A percentile compares a stretch with the other conserved stretches of the same genome.
phyloP scores from a whole-genome alignment of 441 rosid genomes.

The Populus hybrid region DNA sequence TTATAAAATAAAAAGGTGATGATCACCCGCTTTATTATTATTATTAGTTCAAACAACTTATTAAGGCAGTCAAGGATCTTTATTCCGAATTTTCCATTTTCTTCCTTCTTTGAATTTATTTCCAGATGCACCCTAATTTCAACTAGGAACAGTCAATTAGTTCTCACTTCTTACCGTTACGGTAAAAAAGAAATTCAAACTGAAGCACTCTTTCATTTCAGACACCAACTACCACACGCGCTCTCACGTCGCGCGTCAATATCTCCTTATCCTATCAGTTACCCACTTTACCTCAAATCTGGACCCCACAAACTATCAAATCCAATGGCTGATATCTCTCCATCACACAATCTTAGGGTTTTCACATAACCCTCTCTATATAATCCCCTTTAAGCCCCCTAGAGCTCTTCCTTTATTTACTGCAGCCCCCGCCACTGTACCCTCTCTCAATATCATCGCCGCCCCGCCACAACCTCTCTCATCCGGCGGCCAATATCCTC shows the following conservation, averaged over 20 bases:
- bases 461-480: slow-evolving; percentile 42
- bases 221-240: background rate
- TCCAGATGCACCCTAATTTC: too few species aligned
- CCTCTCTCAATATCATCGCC: slow-evolving; percentile 7
- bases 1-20: too few species aligned
- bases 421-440: background rate
- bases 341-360: slow-evolving; percentile 38
- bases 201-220: background rate
- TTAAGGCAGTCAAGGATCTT: background rate
- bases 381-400: background rate
- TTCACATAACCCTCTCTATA: background rate
- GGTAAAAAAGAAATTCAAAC: background rate
- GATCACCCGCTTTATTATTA: too few species aligned
- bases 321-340: slow-evolving; percentile 31
- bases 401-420: background rate
- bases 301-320: slow-evolving; percentile 20
- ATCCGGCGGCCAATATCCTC: slow-evolving; percentile 53
- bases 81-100: background rate
- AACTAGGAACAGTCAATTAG: too few species aligned
- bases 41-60: too few species aligned
- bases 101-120: background rate
- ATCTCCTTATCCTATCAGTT: background rate
- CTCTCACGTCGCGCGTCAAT: background rate
- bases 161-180: background rate
- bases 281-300: background rate